A percentile compares a stretch with the other conserved stretches of the same genome.
Conservation (phyloP, 2,329 filamentous ascomycete species). For the Phyllosticta citriasiana region DNA sequence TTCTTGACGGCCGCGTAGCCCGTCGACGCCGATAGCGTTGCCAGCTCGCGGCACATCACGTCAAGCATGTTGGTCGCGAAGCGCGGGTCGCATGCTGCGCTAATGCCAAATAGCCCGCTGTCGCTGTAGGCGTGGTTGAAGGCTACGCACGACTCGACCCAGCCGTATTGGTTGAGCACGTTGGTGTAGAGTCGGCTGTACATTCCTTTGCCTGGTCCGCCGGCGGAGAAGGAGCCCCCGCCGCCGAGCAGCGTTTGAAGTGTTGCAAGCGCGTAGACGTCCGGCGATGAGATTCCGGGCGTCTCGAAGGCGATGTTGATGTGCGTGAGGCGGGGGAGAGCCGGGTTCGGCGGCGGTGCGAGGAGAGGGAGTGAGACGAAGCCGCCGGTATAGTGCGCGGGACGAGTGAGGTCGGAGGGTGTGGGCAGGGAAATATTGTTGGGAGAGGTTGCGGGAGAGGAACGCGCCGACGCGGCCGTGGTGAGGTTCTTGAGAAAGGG, state of each 20-base stretch:
- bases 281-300: constrained; percentile 76
- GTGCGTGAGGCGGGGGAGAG: constrained; percentile 72
- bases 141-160: constrained; percentile 90
- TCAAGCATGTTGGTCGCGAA: constrained; percentile 79
- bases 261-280: constrained; percentile 93
- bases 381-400: constrained; percentile 84
- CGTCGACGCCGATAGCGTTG: constrained; percentile 62
- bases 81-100: constrained; percentile 70
- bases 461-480: constrained; percentile 52
- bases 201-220: constrained; percentile 97
- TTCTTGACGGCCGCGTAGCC: constrained; percentile 64
- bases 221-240: constrained; percentile 91
- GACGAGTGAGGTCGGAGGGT: constrained; percentile 27
- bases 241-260: constrained; percentile 92
- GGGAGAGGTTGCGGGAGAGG: constrained; percentile 18
- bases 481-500: constrained; percentile 87
- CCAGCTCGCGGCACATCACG: constrained; percentile 86
- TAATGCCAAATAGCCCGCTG: constrained; percentile 89
- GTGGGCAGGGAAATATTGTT: neutral
- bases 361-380: constrained; percentile 78
- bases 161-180: constrained; percentile 92
- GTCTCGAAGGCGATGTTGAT: constrained; percentile 96
- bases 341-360: constrained; percentile 66
- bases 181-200: constrained; percentile 97
- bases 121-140: constrained; percentile 99